These are phyloP conservation scores for Cryphonectria carpinicola DNA, from an alignment of 2,329 filamentous ascomycete species.

Conservation along the genomic window DNA sequence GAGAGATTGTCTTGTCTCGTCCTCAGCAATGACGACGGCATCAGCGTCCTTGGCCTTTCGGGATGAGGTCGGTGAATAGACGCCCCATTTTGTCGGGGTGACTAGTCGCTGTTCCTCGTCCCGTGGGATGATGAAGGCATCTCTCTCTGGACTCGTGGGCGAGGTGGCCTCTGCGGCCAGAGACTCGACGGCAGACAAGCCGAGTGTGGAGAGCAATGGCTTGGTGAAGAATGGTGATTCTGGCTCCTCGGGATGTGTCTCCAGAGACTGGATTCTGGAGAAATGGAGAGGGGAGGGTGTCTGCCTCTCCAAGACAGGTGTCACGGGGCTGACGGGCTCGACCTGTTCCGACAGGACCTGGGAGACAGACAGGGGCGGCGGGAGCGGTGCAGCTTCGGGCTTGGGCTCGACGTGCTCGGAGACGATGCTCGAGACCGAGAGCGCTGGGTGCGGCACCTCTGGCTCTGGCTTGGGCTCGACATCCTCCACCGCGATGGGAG, in stretches of 20 bases:
- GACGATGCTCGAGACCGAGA: conserved; percentile 39
- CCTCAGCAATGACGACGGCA: conserved; percentile 63
- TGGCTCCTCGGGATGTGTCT: conserved; percentile 49
- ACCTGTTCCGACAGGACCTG: conserved; percentile 38
- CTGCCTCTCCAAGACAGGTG: conserved; percentile 23
- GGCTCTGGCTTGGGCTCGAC: conserved; percentile 33
- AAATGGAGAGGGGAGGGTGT: conserved; percentile 38
- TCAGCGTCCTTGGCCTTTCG: conserved; percentile 46
- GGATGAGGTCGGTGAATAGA: conserved; percentile 41
- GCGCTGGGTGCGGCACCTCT: conserved; percentile 35
- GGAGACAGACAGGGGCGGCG: conserved; percentile 38
- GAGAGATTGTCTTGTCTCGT: conserved; percentile 63
- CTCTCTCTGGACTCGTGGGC: conserved; percentile 55
- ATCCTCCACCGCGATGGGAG: conserved; percentile 31
- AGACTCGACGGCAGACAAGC: conserved; percentile 50
- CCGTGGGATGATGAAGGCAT: conserved; percentile 60
- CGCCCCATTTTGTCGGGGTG: conserved; percentile 16
- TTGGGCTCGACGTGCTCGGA: conserved; percentile 40
- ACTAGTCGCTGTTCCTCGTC: conserved; percentile 41
- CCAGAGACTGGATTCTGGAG: conserved; percentile 47
- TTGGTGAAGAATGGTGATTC: conserved; percentile 17
- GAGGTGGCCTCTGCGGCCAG: conserved; percentile 52
- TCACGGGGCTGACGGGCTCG: conserved; percentile 39
- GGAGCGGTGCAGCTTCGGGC: conserved; percentile 23
- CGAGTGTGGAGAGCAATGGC: conserved; percentile 36